A percentile compares a stretch with the other conserved stretches of the same genome.
Evolutionary conservation across 441 rosid genomes (phyloP).

Genomic region (Pelargonium australe): DNA sequence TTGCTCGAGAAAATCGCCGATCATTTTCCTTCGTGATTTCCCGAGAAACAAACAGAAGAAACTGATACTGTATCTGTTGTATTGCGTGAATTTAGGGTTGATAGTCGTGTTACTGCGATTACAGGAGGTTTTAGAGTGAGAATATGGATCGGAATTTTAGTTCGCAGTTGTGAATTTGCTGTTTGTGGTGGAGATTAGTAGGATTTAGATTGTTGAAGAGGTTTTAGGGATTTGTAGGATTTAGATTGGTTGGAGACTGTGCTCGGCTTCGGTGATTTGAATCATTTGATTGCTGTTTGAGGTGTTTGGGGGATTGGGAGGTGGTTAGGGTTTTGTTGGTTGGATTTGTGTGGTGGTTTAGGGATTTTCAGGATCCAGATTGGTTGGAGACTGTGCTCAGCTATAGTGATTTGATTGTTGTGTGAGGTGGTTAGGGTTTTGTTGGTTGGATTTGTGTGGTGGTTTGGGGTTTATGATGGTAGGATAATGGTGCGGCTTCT

Average conservation of each 20-base stretch:
- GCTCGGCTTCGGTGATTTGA: conserved; percentile 20
- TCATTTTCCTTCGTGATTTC: conserved; percentile 14
- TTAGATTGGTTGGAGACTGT: conserved; percentile 23
- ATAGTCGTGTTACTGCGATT: not conserved
- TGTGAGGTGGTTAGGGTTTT: conserved; percentile 27
- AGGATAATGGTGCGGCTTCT: conserved; percentile 78
- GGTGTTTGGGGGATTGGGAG: conserved; percentile 14
- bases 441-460: not conserved
- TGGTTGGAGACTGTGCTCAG: too few relatives aligned
- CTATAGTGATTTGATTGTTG: conserved; percentile 21
- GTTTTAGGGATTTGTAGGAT: conserved; percentile 36
- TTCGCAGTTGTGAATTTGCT: conserved; percentile 20
- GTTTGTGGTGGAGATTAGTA: conserved; percentile 13
- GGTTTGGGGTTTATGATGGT: conserved; percentile 26
- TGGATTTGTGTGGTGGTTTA: not conserved
- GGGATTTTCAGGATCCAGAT: conserved; percentile 29
- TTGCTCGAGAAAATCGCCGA: conserved; percentile 18
- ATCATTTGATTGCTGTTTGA: conserved; percentile 9
- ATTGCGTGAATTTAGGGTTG: not conserved
- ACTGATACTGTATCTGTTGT: not conserved
- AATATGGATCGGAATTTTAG: conserved; percentile 13
- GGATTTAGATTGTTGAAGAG: conserved; percentile 35
- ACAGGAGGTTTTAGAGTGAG: not conserved
- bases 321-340: conserved; percentile 25
- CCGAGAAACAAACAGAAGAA: conserved; percentile 11